Evolutionary conservation across 1,284 basidiomycete species (phyloP).

Genomic region (Apiotrichum domesticum): DNA sequence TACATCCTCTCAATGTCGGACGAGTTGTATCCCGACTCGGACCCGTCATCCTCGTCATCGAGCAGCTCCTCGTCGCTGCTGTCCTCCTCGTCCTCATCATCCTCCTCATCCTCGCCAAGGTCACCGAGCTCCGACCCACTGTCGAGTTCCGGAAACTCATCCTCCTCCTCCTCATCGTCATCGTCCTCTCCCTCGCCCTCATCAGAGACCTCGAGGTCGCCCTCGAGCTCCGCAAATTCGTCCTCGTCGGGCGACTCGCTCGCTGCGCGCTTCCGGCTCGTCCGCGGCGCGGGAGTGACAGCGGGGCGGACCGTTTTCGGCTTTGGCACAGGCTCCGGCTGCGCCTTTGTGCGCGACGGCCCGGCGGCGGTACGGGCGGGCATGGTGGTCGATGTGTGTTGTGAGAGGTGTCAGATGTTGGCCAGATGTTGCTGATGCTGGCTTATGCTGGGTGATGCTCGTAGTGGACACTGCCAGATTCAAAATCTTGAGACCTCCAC

Average conservation of each 20-base stretch:
- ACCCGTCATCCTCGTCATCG: conserved; percentile 41
- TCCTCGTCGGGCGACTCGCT: conserved; percentile 15
- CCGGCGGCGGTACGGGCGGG: conserved; percentile 10
- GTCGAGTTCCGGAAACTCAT: conserved; percentile 50
- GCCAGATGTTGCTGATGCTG: background rate
- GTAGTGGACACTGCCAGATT: background rate
- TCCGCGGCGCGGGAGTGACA: background rate
- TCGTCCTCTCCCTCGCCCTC: conserved; percentile 22
- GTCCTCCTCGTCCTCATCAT: conserved; percentile 16
- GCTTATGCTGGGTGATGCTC: no score
- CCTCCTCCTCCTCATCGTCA: conserved; percentile 27
- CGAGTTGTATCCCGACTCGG: conserved; percentile 46
- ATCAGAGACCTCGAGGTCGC: conserved; percentile 25
- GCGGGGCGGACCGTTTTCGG: background rate
- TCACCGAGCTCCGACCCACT: conserved; percentile 43
- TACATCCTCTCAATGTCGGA: conserved; percentile 47
- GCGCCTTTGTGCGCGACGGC: conserved; percentile 3
- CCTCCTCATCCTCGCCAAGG: conserved; percentile 45
- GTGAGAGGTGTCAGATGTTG: background rate
- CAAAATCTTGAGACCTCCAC: conserved; percentile 17
- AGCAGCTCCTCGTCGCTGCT: conserved; percentile 36
- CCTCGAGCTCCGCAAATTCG: conserved; percentile 29
- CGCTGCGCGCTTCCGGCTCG: conserved; percentile 13
- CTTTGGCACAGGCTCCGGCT: background rate
- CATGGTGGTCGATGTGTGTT: conserved; percentile 4